Conservation (phyloP, 495 filamentous ascomycete genomes). For the Lasiosphaeriaceae sp. region DNA sequence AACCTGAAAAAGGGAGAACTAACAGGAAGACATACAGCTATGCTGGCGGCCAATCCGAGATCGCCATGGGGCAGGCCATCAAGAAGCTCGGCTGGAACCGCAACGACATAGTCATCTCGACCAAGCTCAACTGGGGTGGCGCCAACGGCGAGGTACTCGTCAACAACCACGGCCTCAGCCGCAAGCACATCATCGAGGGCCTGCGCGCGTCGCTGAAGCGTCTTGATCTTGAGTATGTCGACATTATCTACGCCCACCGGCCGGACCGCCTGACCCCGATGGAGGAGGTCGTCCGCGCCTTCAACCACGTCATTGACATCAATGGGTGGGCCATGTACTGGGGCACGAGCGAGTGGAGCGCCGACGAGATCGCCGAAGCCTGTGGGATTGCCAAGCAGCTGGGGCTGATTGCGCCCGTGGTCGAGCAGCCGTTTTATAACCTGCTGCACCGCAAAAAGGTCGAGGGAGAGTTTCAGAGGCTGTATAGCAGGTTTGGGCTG, state of each 20-base stretch:
- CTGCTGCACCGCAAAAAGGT: conserved; percentile 52
- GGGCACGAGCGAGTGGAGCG: conserved; percentile 57
- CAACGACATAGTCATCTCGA: conserved; percentile 67
- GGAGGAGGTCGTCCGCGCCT: conserved; percentile 71
- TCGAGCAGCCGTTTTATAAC: conserved; percentile 59
- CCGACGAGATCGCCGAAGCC: conserved; percentile 53
- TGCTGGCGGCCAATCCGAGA: conserved; percentile 52
- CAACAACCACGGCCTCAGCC: conserved; percentile 56
- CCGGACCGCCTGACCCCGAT: conserved; percentile 71
- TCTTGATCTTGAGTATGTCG: conserved; percentile 63
- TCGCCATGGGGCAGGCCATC: conserved; percentile 56
- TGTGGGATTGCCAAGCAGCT: conserved; percentile 52
- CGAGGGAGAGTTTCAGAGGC: conserved; percentile 59
- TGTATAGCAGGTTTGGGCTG: conserved; percentile 61
- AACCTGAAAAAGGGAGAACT: not conserved
- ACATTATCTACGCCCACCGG: conserved; percentile 72
- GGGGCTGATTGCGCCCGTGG: conserved; percentile 53
- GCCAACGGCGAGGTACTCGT: conserved; percentile 52
- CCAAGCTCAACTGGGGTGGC: conserved; percentile 65
- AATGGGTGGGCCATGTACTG: conserved; percentile 68
- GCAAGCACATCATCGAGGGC: conserved; percentile 74
- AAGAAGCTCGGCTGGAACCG: conserved; percentile 59
- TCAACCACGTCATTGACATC: conserved; percentile 65
- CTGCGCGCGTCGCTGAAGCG: conserved; percentile 55
- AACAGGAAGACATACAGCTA: conserved; percentile 15